Conservation (phyloP, 352 stramenopile genomes). For the Phytopythium vexans region DNA sequence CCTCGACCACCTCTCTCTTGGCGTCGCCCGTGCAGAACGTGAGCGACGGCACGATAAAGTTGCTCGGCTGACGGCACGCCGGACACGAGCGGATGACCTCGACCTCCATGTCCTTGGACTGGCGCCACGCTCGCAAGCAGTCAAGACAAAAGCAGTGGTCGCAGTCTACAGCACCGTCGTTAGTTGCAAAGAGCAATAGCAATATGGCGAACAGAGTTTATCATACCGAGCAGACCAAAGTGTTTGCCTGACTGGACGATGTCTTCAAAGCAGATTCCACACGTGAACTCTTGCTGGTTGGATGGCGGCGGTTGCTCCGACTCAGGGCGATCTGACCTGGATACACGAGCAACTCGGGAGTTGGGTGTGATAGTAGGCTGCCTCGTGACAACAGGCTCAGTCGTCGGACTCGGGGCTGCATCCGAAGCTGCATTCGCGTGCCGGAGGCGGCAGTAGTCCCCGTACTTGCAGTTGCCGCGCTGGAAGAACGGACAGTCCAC, state of each 20-base stretch:
- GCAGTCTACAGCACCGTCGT: conserved; percentile 23
- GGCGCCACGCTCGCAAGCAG: conserved; percentile 65
- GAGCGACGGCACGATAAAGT: conserved; percentile 81
- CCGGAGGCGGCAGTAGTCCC: conserved; percentile 57
- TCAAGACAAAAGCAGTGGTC: conserved; percentile 80
- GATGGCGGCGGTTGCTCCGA: background rate
- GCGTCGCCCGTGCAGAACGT: conserved; percentile 63
- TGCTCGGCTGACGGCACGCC: conserved; percentile 57
- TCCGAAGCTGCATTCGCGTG: conserved; percentile 16
- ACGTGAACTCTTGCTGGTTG: conserved; percentile 56
- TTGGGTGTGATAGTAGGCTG: background rate
- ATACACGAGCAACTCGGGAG: background rate
- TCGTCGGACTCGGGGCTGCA: too few relatives aligned
- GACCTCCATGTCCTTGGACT: conserved; percentile 72
- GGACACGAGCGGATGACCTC: conserved; percentile 68
- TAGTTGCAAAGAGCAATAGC: background rate
- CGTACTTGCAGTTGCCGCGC: conserved; percentile 75
- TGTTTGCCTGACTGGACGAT: conserved; percentile 73
- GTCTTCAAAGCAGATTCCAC: conserved; percentile 83
- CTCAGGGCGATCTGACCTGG: background rate
- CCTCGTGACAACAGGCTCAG: too few relatives aligned
- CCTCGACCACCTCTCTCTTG: conserved; percentile 52
- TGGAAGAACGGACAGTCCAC: conserved; percentile 78
- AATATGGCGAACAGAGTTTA: background rate
- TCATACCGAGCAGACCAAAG: conserved; percentile 74